Evolutionary conservation across 2,329 filamentous ascomycete genomes (phyloP), one percentile per base, ranked within the genome.

Genomic region (Thermothelomyces thermophilus): DNA sequence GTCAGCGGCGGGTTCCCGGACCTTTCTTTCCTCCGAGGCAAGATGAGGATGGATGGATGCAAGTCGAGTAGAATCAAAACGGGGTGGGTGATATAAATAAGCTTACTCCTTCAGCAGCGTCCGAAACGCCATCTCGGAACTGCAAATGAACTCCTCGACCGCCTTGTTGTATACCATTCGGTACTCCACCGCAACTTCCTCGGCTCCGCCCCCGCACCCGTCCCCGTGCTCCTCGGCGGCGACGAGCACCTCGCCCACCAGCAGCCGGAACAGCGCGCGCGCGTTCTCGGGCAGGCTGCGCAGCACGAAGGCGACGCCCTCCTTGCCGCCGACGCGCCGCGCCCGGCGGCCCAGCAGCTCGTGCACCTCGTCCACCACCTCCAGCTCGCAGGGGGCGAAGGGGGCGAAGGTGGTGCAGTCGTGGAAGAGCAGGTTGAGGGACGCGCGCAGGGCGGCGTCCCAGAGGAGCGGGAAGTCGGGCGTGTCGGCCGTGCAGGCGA

Each of bases 81-180:
- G n/a, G 9, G 5, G 39, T 33, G 30, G 28, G 20, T 30, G 24
- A 46, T 20, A 5, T 8, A 41, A 31, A 10, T 14, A 40, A 31
- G 70, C 81, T 55, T 68, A 93, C 78, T 98, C 93, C 70, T 97
- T 97, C 55, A 98, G 69, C 64, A 98, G 67, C 22, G 90, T 95
- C 53, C 93, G 79, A 71, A 97, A 97, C 55, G 88, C 90, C 79
- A 97, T 90, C 70, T 97, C 93, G 53, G 87, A 95, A 60, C 87
- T 93, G 66, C 91, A 96, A 43, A 98, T 93, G 66, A 98, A 97
- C 63, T 95, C 90, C 68, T 96, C 90, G 5, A 91, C 86, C 2
- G 93, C 90, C 71, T 95, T 96, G 65, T 95, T 90, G 64, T 97
- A 98, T 56, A 98, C 68, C 59, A 89, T 84, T 19, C 89, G 77